These are phyloP conservation scores for Achaetomium macrosporum DNA, from an alignment of 2,329 filamentous ascomycete species.

Conservation along the genomic window DNA sequence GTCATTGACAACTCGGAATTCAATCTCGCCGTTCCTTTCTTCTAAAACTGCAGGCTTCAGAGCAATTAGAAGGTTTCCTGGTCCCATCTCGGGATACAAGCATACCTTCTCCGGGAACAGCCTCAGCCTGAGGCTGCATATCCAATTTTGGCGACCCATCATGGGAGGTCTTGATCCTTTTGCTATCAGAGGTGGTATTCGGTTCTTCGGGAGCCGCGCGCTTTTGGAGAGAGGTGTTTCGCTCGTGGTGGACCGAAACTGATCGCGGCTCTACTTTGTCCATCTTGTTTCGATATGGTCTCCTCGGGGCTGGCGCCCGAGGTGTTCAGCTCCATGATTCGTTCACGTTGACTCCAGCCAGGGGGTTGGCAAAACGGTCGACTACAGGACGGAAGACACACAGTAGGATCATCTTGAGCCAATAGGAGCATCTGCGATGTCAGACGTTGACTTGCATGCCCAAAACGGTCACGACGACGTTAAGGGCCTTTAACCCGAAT, in stretches of 20 bases:
- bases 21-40: slow-evolving; percentile 88
- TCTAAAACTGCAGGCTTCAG: slow-evolving; percentile 78
- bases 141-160: no score
- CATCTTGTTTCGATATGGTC: slow-evolving; percentile 4
- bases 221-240: slow-evolving; percentile 41
- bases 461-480: no score
- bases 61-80: slow-evolving; percentile 19
- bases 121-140: slow-evolving; percentile 43
- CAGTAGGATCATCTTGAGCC: no score
- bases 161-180: slow-evolving; percentile 57
- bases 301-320: no score
- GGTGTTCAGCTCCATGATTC: no score
- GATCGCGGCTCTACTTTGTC: background rate
- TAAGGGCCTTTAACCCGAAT: no score
- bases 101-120: slow-evolving; percentile 78
- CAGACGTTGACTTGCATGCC: no score
- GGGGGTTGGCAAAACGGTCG: no score
- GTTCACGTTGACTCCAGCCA: no score
- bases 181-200: slow-evolving; percentile 52
- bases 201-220: slow-evolving; percentile 65
- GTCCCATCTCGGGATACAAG: slow-evolving; percentile 37
- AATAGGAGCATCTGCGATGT: no score
- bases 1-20: slow-evolving; percentile 97
- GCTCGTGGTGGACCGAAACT: background rate
- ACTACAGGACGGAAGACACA: no score